Evolutionary conservation across 1,139 yeast species (phyloP).

Genomic region (Ashbya aceris): DNA sequence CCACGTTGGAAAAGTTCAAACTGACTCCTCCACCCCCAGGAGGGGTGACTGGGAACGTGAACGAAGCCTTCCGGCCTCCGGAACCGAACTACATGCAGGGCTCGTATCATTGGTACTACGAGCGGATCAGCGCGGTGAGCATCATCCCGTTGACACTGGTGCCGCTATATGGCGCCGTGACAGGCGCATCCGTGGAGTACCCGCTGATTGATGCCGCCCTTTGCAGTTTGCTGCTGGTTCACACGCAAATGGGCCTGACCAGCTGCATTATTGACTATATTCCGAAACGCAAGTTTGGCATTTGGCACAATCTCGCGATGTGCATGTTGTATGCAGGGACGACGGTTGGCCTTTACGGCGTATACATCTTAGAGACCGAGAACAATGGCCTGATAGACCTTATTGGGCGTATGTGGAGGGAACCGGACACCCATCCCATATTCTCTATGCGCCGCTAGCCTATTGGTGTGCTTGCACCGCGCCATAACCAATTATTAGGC

Average conservation of each 20-base stretch:
- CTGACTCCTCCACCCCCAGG: constrained; percentile 62
- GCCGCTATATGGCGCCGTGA: constrained; percentile 56
- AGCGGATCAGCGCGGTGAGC: constrained; percentile 55
- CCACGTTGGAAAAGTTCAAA: constrained; percentile 40
- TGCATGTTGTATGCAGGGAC: constrained; percentile 63
- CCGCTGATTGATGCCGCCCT: constrained; percentile 68
- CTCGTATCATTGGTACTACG: constrained; percentile 83
- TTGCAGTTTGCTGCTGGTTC: constrained; percentile 55
- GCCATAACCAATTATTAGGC: no score
- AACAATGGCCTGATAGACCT: constrained; percentile 52
- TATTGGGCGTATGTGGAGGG: constrained; percentile 36
- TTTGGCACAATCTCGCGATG: constrained; percentile 56
- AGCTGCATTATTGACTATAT: constrained; percentile 85
- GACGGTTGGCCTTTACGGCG: constrained; percentile 64
- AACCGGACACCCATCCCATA: no score
- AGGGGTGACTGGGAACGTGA: constrained; percentile 59
- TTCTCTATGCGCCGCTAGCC: no score
- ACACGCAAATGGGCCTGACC: constrained; percentile 73
- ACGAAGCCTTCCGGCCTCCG: constrained; percentile 70
- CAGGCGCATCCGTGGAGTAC: constrained; percentile 33
- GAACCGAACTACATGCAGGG: constrained; percentile 58
- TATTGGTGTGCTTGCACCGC: no score
- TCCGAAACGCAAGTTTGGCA: constrained; percentile 74
- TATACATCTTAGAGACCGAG: constrained; percentile 68
- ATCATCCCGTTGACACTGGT: constrained; percentile 66